These are phyloP conservation scores for Cladochytrium replicatum DNA, from an alignment of 192 early-diverging fungal genomes.

Conservation along the genomic window DNA sequence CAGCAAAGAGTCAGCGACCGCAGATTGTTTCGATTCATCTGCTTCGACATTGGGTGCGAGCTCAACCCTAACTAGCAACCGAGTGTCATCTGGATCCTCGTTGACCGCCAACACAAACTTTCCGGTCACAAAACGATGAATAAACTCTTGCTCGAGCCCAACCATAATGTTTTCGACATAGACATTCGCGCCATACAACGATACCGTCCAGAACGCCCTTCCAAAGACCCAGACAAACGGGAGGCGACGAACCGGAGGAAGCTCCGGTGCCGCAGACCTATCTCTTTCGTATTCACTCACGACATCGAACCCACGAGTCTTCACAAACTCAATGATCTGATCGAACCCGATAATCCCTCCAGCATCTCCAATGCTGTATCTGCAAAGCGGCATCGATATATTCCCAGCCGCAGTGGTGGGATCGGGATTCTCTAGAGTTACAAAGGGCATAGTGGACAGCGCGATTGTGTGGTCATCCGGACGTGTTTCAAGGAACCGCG, in stretches of 20 bases:
- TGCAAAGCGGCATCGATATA: conserved; percentile 15
- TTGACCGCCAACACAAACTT: conserved; percentile 22
- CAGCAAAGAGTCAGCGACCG: conserved; percentile 11
- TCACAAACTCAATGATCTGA: conserved; percentile 14
- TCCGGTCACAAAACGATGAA: conserved; percentile 18
- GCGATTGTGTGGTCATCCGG: conserved; percentile 14
- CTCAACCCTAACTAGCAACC: conserved; percentile 12
- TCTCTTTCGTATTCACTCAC: neutral
- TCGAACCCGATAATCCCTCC: conserved; percentile 21
- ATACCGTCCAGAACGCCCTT: conserved; percentile 27
- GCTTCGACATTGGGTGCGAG: neutral
- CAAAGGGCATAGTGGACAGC: conserved; percentile 17
- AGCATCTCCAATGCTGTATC: conserved; percentile 23
- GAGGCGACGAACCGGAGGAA: neutral
- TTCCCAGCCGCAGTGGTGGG: neutral
- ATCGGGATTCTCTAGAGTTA: conserved; percentile 1
- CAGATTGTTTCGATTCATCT: neutral
- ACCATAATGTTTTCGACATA: conserved; percentile 34
- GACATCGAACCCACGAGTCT: conserved; percentile 11
- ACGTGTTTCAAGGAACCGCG: conserved; percentile 18
- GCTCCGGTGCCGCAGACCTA: neutral
- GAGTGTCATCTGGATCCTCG: conserved; percentile 10
- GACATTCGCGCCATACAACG: conserved; percentile 30
- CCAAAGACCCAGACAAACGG: conserved; percentile 34
- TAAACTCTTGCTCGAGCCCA: conserved; percentile 17